Conservation (phyloP, 2,329 filamentous ascomycete genomes). For the Lasiodiplodia theobromae region DNA sequence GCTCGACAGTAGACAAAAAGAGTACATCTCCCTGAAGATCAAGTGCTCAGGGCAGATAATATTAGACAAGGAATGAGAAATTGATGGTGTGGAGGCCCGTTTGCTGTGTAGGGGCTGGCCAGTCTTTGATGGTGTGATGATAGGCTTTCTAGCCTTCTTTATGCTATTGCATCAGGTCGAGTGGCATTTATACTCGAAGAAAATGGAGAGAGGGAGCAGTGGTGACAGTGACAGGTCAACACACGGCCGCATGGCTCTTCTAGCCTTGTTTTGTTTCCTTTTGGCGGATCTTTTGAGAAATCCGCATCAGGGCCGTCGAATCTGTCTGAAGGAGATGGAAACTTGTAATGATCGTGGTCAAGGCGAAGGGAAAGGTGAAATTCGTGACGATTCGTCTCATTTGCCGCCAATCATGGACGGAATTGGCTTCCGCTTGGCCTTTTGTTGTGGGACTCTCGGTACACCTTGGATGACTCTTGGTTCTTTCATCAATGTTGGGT, state of each 20-base stretch:
- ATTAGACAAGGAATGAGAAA: constrained; percentile 15
- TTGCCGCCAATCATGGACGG: constrained; percentile 48
- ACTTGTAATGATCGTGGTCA: constrained; percentile 24
- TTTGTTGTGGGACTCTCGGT: constrained; percentile 65
- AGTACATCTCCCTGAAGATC: constrained; percentile 4
- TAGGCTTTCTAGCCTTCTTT: not conserved
- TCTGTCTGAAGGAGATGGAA: constrained; percentile 8
- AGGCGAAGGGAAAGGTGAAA: constrained; percentile 6
- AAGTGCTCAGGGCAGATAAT: not conserved
- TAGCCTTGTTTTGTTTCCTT: not conserved
- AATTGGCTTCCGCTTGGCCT: constrained; percentile 58
- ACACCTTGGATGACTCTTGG: constrained; percentile 88
- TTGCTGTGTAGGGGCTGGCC: not conserved
- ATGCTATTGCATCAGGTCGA: constrained; percentile 1
- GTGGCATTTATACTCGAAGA: not conserved
- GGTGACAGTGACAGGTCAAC: constrained; percentile 1
- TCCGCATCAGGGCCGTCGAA: not conserved
- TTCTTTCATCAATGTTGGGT: constrained; percentile 88
- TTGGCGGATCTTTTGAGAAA: not conserved
- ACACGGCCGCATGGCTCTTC: not conserved
- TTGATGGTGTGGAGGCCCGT: constrained; percentile 2
- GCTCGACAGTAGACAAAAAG: constrained; percentile 23
- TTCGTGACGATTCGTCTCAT: constrained; percentile 28
- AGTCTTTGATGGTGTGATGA: not conserved
- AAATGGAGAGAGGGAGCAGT: not conserved